Conservation (phyloP, 2,329 filamentous ascomycete species). For the Botrytis tulipae region DNA sequence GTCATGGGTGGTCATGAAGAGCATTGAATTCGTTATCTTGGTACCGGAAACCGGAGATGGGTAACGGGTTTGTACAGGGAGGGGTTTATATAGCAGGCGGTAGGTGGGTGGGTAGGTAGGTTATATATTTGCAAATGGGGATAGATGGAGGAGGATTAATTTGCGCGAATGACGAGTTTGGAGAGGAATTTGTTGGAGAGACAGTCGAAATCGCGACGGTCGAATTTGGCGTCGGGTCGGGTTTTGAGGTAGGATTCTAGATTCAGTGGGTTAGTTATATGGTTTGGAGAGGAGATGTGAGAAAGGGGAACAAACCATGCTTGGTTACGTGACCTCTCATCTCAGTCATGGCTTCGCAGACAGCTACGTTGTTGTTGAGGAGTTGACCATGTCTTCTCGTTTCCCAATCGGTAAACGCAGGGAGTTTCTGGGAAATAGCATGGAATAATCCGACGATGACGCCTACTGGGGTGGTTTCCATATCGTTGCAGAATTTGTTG, state of each 20-base stretch:
- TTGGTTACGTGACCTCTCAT: slow-evolving; percentile 88
- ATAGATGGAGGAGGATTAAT: slow-evolving; percentile 51
- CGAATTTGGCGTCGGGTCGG: slow-evolving; percentile 74
- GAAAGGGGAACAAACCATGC: slow-evolving; percentile 66
- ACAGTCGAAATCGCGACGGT: slow-evolving; percentile 89
- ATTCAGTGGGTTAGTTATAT: slow-evolving; percentile 44
- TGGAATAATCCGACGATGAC: slow-evolving; percentile 97
- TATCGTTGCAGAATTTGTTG: slow-evolving; percentile 92
- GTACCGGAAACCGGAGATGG: not conserved
- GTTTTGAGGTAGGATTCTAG: slow-evolving; percentile 83
- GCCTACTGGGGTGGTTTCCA: slow-evolving; percentile 93
- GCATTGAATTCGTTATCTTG: slow-evolving; percentile 8
- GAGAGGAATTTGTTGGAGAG: slow-evolving; percentile 97
- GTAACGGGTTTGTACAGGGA: slow-evolving; percentile 31
- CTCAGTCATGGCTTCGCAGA: slow-evolving; percentile 95
- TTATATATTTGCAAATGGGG: slow-evolving; percentile 30
- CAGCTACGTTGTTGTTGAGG: slow-evolving; percentile 84
- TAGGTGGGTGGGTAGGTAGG: not conserved
- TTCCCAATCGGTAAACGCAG: slow-evolving; percentile 91
- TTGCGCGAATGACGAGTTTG: slow-evolving; percentile 92
- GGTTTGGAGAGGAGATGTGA: slow-evolving; percentile 8
- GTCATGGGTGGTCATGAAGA: slow-evolving; percentile 9
- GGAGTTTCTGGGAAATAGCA: slow-evolving; percentile 95
- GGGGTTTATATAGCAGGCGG: slow-evolving; percentile 34
- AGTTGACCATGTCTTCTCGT: slow-evolving; percentile 86